phyloP scores from a whole-genome alignment of 805 yeast species.

The Metschnikowia santaceciliae region DNA sequence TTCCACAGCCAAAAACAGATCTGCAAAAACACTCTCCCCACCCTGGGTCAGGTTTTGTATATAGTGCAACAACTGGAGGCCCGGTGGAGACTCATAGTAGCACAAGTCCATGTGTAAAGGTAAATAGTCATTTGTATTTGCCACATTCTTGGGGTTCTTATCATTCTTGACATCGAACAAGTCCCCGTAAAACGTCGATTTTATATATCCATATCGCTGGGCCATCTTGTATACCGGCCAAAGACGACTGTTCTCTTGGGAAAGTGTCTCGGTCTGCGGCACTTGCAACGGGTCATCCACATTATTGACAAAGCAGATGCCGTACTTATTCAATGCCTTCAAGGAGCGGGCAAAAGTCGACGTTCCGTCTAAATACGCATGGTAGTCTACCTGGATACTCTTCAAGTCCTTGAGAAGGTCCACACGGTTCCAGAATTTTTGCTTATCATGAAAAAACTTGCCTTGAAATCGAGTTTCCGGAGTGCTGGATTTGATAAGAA shows the following conservation, averaged over 20 bases:
- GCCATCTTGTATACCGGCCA: conserved; percentile 44
- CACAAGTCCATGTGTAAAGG: conserved; percentile 77
- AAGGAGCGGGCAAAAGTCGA: conserved; percentile 37
- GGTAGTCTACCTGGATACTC: conserved; percentile 28
- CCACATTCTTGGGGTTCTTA: conserved; percentile 49
- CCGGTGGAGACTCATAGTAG: conserved; percentile 80
- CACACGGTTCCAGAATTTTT: conserved; percentile 38
- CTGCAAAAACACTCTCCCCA: conserved; percentile 68
- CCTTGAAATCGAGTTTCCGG: conserved; percentile 31
- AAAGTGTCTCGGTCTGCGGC: conserved; percentile 24
- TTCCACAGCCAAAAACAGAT: conserved; percentile 62
- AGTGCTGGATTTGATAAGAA: conserved; percentile 43
- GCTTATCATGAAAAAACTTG: conserved; percentile 32
- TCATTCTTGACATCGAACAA: conserved; percentile 61
- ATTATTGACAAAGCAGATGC: conserved; percentile 51
- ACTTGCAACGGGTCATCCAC: conserved; percentile 42
- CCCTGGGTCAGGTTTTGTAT: conserved; percentile 53
- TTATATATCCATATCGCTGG: conserved; percentile 60
- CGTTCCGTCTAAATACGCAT: conserved; percentile 34
- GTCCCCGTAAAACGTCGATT: conserved; percentile 67
- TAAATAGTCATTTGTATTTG: conserved; percentile 58
- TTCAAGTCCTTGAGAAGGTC: conserved; percentile 22
- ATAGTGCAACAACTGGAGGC: conserved; percentile 65
- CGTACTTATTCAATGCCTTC: conserved; percentile 48
- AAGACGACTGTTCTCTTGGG: conserved; percentile 37